These are phyloP conservation scores for Starmera stellimalicola DNA, from an alignment of 1,139 yeast species.

Conservation along the genomic window DNA sequence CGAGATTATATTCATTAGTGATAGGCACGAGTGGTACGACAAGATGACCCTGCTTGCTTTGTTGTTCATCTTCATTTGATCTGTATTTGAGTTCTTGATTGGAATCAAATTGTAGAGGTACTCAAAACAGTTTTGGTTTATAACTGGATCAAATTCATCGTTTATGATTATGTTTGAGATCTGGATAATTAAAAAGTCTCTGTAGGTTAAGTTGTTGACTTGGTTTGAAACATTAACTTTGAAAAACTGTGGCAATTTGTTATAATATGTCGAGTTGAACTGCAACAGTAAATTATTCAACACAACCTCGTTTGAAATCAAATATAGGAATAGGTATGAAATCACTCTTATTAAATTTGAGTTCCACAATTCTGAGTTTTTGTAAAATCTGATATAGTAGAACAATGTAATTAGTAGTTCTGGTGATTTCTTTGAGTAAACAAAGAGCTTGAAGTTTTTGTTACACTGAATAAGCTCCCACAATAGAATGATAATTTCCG, in stretches of 20 bases:
- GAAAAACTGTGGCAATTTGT: constrained; percentile 39
- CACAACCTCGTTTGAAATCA: constrained; percentile 42
- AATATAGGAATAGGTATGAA: constrained; percentile 48
- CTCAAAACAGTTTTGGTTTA: constrained; percentile 43
- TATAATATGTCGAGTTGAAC: constrained; percentile 30
- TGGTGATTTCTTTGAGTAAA: constrained; percentile 39
- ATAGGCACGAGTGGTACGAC: constrained; percentile 51
- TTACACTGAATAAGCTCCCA: constrained; percentile 81
- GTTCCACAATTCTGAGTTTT: constrained; percentile 29
- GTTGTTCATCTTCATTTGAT: too few species aligned
- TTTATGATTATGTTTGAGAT: constrained; percentile 31
- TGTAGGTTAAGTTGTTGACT: constrained; percentile 30
- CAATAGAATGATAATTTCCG: constrained; percentile 49
- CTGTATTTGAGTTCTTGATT: constrained; percentile 19
- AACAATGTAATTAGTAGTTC: constrained; percentile 47
- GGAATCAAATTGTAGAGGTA: constrained; percentile 52
- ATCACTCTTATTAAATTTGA: constrained; percentile 46
- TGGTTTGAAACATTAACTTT: constrained; percentile 19
- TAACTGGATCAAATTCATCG: constrained; percentile 25
- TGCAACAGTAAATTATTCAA: constrained; percentile 34
- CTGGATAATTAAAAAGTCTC: constrained; percentile 55
- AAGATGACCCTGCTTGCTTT: constrained; percentile 29
- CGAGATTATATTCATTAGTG: constrained; percentile 44
- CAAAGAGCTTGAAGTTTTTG: constrained; percentile 35
- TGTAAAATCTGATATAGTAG: constrained; percentile 47